Evolutionary conservation across 495 filamentous ascomycete genomes (phyloP), one percentile per base, ranked within the genome.

Genomic region (Stereocaulon alpinum): DNA sequence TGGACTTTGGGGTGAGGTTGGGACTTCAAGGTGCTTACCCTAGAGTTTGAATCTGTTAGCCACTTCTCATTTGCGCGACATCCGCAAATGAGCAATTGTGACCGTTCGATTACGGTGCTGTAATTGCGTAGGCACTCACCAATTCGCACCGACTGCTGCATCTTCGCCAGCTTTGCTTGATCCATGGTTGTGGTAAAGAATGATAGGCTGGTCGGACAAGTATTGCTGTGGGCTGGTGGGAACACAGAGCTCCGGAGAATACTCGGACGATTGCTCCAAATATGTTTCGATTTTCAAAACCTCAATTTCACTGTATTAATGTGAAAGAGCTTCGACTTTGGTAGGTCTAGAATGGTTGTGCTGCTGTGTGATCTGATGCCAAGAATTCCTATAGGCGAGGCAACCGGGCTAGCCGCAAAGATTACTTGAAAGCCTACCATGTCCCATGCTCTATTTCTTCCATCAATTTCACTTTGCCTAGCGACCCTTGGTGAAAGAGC

Each of bases 91-190:
- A 22, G 27, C 2, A 22, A 29, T 29, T 30, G 43, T 32, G 34
- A 34, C 41, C 27, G 34, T 42, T 27, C 45, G 50, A 37, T 53
- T 14, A 50, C 14, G 10, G 47, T 30, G 47, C n/a, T 6, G 9
- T 30, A 9, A n/a, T n/a, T 12, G 27, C 4, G 5, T 27, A n/a
- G 30, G 7, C 30, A 30, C 78, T 65, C 74, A 81, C 78, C 78
- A 72, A 77, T 81, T 68, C 77, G 77, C 66, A 77, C 78, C 64
- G 74, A 78, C 68, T 73, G 71, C 74, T 79, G 77, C 74, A 81
- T 75, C 64, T 70, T 75, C 68, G 77, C 77, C 68, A 81, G 71
- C 76, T 81, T 81, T 69, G 75, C 77, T 61, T 78, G 74, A 77
- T 81, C 78, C 78, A 81, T 80, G 40, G 24, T 59, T 55, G 63